Evolutionary conservation across 768 basidiomycete species (phyloP), one percentile per base, ranked within the genome.

Genomic region (Xerocomus spinulosus): DNA sequence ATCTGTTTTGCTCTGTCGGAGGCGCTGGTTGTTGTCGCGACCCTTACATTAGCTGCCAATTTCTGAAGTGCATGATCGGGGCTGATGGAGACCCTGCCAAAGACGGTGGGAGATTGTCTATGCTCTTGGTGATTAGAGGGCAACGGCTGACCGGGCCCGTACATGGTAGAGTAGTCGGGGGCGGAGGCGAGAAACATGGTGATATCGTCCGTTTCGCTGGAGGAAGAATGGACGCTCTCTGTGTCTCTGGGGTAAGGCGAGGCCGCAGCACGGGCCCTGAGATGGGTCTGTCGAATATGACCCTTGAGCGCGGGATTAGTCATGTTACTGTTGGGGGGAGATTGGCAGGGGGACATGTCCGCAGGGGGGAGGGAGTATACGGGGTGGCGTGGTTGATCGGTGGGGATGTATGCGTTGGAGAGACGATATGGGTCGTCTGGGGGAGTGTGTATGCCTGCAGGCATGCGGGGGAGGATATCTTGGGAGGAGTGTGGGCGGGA

Each of bases 1-100:
- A 92, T 91, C 69, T 92, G 88, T 60, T 92, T 92, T 44, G 91
- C 90, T 60, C 91, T 73, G 67, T 93, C 91, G 10, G 90, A 92
- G 42, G 91, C 90, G 60, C 87, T 91, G 32, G 90, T 92, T 8
- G 90, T 93, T 3, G 90, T 92, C 12, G 91, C 91, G 36, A 85
- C 85, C 42, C 90, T 82, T 29, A 92, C 88, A 57, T 89, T 91
- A 35, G 83, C 85, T 4, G 91, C 90, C 47, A 92, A 74, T 70
- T 91, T 90, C 70, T 92, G 89, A 46, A 92, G 75, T 6, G 79
- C 80, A 54, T 87, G 84, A 70, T 91, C 90, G 37, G 82, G 76
- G 54, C 75, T 80, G 64, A 92, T 68, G 17, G 82, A 76, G 84
- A 90, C 85, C 52, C 87, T 73, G 34, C 83, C 84, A 64, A 89